Evolutionary conservation across 1,284 basidiomycete genomes (phyloP).

Genomic region (Coniferiporia sulphurascens): DNA sequence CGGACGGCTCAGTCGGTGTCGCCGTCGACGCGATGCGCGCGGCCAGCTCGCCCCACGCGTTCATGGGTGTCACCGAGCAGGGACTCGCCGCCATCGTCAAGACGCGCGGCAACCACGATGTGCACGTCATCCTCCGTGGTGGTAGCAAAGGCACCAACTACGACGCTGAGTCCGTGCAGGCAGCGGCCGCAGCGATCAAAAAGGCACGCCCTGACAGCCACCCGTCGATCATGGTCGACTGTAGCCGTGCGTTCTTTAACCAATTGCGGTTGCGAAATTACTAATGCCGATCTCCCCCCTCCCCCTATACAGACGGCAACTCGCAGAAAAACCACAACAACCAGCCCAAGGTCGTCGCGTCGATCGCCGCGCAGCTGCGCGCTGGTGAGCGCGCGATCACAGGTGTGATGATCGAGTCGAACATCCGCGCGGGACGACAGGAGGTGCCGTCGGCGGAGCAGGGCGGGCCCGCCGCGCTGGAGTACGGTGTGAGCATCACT

Average conservation of each 20-base stretch:
- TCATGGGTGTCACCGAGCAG: conserved; percentile 97
- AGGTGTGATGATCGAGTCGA: conserved; percentile 96
- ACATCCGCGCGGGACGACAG: conserved; percentile 86
- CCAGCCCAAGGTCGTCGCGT: conserved; percentile 77
- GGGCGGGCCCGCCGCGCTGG: conserved; percentile 58
- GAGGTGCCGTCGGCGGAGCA: conserved; percentile 53
- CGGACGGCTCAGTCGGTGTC: conserved; percentile 80
- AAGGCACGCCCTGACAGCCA: conserved; percentile 62
- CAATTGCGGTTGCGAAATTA: not conserved
- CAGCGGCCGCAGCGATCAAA: conserved; percentile 63
- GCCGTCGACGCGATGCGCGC: conserved; percentile 97
- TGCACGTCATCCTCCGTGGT: conserved; percentile 92
- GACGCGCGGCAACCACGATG: conserved; percentile 87
- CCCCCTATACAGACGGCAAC: conserved; percentile 68
- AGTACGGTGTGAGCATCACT: conserved; percentile 86
- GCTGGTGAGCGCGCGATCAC: conserved; percentile 79
- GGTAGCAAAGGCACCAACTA: conserved; percentile 88
- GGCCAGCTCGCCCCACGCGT: conserved; percentile 88
- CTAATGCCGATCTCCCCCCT: not conserved
- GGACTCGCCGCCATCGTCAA: conserved; percentile 95
- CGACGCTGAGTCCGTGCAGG: conserved; percentile 67
- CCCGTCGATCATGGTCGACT: conserved; percentile 84
- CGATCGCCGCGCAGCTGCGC: conserved; percentile 75
- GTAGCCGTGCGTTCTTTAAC: conserved; percentile 53
- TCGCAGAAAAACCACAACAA: conserved; percentile 90